Evolutionary conservation across 148 eudicot genomes (phyloP).

Genomic region (Dianthus caryophyllus): DNA sequence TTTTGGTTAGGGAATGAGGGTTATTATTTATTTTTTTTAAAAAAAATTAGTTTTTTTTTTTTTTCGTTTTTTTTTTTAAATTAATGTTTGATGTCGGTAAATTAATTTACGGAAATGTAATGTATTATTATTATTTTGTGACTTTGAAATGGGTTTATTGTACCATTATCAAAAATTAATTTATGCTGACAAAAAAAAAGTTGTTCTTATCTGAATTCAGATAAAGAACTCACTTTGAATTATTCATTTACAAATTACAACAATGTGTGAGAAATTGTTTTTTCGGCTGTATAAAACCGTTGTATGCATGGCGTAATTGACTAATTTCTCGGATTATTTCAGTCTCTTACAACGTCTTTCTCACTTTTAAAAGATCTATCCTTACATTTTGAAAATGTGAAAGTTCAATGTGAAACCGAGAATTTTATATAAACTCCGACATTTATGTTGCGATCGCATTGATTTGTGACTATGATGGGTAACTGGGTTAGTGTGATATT

Average conservation of each 20-base stretch:
- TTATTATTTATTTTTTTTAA: constrained; percentile 4
- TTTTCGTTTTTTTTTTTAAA: too few species aligned
- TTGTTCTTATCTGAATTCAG: constrained; percentile 9
- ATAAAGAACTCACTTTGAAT: not conserved
- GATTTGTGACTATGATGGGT: too few species aligned
- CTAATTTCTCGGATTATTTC: too few species aligned
- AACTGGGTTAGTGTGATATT: too few species aligned
- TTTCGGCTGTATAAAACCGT: not conserved
- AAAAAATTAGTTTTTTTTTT: too few species aligned
- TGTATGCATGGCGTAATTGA: too few species aligned
- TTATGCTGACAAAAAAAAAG: constrained; percentile 3
- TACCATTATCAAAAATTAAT: constrained; percentile 21
- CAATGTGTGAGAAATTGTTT: not conserved
- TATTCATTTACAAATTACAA: not conserved
- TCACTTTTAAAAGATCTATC: too few species aligned
- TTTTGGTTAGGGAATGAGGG: constrained; percentile 10
- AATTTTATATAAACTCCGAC: too few species aligned
- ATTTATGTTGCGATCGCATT: too few species aligned
- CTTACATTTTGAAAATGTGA: too few species aligned
- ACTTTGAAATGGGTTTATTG: constrained; percentile 18
- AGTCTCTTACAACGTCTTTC: too few species aligned
- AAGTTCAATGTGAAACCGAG: too few species aligned
- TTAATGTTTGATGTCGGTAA: constrained; percentile 15
- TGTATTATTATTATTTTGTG: constrained; percentile 20
- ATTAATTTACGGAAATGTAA: constrained; percentile 15